Evolutionary conservation across 2,329 filamentous ascomycete genomes (phyloP).

Genomic region (Claviceps sp.): DNA sequence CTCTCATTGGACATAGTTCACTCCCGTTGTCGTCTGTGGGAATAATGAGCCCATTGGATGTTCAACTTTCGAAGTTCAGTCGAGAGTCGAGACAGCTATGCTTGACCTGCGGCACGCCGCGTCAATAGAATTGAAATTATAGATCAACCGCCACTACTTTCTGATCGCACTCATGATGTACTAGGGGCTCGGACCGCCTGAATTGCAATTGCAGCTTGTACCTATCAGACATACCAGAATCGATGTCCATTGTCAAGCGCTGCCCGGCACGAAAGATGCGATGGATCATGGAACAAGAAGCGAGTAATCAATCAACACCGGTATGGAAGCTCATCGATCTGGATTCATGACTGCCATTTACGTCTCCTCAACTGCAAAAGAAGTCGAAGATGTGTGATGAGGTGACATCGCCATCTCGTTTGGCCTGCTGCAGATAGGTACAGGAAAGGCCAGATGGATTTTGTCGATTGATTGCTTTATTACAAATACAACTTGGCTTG

Average conservation of each 20-base stretch:
- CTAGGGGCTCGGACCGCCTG: not conserved
- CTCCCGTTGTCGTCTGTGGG: not conserved
- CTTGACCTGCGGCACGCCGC: not conserved
- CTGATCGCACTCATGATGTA: not conserved
- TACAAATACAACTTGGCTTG: not conserved
- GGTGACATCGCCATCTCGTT: slow-evolving; percentile 1
- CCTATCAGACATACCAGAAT: too few species aligned
- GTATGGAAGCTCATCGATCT: not conserved
- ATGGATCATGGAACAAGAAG: not conserved
- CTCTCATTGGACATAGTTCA: not conserved
- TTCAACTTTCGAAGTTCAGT: not conserved
- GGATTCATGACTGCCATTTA: not conserved
- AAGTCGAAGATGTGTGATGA: not conserved
- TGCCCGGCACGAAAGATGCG: not conserved
- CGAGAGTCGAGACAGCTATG: not conserved
- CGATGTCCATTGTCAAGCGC: not conserved
- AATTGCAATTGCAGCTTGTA: not conserved
- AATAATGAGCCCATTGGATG: not conserved
- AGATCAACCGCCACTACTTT: not conserved
- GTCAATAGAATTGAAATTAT: not conserved
- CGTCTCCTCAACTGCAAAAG: not conserved
- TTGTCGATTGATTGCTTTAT: not conserved
- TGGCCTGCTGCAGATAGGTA: not conserved
- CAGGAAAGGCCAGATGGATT: not conserved
- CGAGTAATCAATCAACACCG: not conserved